Conservation (phyloP, 164 flowering plant genomes). For the Santalum album region DNA sequence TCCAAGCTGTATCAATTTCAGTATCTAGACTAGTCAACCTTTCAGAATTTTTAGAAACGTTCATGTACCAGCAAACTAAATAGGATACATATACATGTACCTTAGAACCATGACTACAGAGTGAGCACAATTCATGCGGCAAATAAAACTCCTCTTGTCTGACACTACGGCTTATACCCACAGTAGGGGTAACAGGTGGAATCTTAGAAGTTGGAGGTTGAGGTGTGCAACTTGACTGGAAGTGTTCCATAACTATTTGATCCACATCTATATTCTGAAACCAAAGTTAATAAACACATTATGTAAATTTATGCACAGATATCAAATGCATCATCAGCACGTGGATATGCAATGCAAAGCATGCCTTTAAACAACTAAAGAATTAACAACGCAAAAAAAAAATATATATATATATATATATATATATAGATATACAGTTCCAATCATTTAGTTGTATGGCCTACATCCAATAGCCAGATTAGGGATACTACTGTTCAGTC, state of each 20-base stretch:
- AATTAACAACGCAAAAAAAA: background rate
- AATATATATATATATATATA: no score
- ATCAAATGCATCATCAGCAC: background rate
- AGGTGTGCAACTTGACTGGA: conserved; percentile 64
- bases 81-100: conserved; percentile 19
- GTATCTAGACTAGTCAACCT: conserved; percentile 12
- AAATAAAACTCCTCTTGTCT: conserved; percentile 27
- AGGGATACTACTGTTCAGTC: no score
- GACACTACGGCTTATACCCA: conserved; percentile 12
- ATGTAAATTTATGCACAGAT: background rate
- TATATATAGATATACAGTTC: no score
- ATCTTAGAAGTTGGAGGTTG: conserved; percentile 44
- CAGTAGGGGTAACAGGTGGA: conserved; percentile 41
- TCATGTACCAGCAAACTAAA: no score
- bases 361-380: background rate
- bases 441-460: no score
- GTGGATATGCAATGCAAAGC: background rate
- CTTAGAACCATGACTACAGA: conserved; percentile 75
- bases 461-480: no score
- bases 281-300: conserved; percentile 1
- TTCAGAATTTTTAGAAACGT: conserved; percentile 3
- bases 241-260: conserved; percentile 77
- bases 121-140: conserved; percentile 55
- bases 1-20: conserved; percentile 51
- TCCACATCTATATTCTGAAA: conserved; percentile 83